These are phyloP conservation scores for Cladosporium cucumerinum DNA, from an alignment of 2,329 filamentous ascomycete species.

Conservation along the genomic window DNA sequence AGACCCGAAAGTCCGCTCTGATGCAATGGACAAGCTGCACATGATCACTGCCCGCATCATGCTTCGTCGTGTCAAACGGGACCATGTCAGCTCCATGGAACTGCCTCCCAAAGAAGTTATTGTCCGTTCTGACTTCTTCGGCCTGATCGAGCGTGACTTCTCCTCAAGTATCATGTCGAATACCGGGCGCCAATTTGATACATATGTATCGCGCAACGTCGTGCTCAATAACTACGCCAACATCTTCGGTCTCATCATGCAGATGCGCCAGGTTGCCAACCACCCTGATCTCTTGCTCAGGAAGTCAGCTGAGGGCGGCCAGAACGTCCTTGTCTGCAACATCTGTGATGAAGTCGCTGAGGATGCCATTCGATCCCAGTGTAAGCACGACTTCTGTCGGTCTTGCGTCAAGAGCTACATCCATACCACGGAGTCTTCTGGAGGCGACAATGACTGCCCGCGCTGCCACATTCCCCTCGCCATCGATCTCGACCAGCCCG, in stretches of 20 bases:
- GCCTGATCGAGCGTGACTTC: conserved; percentile 93
- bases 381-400: conserved; percentile 89
- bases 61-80: conserved; percentile 89
- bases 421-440: conserved; percentile 65
- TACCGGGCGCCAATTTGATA: conserved; percentile 84
- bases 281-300: conserved; percentile 92
- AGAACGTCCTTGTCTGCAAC: conserved; percentile 86
- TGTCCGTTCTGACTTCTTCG: conserved; percentile 93
- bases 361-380: conserved; percentile 86
- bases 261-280: conserved; percentile 97
- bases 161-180: conserved; percentile 94
- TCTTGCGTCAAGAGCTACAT: conserved; percentile 78
- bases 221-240: conserved; percentile 97
- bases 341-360: conserved; percentile 97
- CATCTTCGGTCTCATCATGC: conserved; percentile 98
- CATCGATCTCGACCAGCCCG: conserved; percentile 92
- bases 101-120: conserved; percentile 91
- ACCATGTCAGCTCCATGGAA: conserved; percentile 93
- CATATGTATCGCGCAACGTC: conserved; percentile 90
- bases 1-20: conserved; percentile 54
- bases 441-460: conserved; percentile 68
- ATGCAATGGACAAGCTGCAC: conserved; percentile 76
- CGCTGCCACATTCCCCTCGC: conserved; percentile 84
- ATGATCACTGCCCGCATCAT: conserved; percentile 91
- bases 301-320: conserved; percentile 78